Conservation (phyloP, 495 filamentous ascomycete species). For the Poronia punctata region DNA sequence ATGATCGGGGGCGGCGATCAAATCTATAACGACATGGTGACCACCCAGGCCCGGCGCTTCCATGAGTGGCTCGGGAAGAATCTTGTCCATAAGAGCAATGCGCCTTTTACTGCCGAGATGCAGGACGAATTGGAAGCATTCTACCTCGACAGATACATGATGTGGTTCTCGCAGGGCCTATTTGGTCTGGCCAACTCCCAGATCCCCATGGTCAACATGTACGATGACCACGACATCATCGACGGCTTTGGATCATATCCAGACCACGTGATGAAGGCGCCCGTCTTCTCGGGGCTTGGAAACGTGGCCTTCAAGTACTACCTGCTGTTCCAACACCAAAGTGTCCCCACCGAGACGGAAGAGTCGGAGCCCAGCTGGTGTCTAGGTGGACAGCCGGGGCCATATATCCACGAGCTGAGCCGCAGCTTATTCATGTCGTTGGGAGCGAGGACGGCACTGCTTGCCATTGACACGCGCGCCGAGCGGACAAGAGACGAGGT, state of each 20-base stretch:
- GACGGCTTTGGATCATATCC: constrained; percentile 95
- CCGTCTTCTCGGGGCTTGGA: constrained; percentile 83
- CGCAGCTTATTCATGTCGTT: constrained; percentile 81
- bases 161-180: constrained; percentile 93
- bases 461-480: constrained; percentile 86
- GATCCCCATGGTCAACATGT: constrained; percentile 98
- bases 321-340: constrained; percentile 96
- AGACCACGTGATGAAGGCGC: constrained; percentile 83
- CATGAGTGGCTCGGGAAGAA: constrained; percentile 78
- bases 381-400: constrained; percentile 69
- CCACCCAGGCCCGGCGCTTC: constrained; percentile 66
- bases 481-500: constrained; percentile 79
- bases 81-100: constrained; percentile 65
- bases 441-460: constrained; percentile 68
- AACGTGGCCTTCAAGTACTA: constrained; percentile 96
- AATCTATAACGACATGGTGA: constrained; percentile 85
- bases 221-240: constrained; percentile 97
- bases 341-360: constrained; percentile 67
- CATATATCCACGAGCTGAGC: constrained; percentile 82
- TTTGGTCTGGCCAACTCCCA: constrained; percentile 89
- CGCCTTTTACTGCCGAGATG: constrained; percentile 66
- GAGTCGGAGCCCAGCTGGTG: constrained; percentile 86
- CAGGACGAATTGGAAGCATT: constrained; percentile 79
- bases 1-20: constrained; percentile 98
- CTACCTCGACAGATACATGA: constrained; percentile 76